These are phyloP conservation scores for Fusarium solani-melongenae DNA, from an alignment of 2,329 filamentous ascomycete genomes.

Conservation along the genomic window DNA sequence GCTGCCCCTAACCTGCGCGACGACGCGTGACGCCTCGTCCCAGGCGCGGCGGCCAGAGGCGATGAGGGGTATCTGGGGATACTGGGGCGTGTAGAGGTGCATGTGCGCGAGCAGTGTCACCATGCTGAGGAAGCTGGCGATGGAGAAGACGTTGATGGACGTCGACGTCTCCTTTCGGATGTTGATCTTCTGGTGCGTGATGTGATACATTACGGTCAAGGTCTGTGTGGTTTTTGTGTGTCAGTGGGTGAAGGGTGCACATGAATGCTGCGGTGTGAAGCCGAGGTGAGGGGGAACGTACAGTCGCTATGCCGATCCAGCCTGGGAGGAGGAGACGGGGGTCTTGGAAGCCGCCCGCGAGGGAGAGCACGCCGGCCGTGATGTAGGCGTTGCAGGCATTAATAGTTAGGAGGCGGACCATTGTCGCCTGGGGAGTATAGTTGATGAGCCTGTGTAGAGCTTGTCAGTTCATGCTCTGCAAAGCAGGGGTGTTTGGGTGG, in stretches of 20 bases:
- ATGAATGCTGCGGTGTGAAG: neutral
- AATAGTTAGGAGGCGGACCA: constrained; percentile 81
- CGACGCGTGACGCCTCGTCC: constrained; percentile 48
- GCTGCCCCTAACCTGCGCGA: constrained; percentile 44
- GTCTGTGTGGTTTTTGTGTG: constrained; percentile 58
- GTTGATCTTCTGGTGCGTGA: constrained; percentile 81
- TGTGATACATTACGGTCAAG: constrained; percentile 79
- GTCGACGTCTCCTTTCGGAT: constrained; percentile 83
- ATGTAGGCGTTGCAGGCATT: constrained; percentile 80
- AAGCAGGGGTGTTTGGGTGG: neutral
- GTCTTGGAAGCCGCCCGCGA: constrained; percentile 77
- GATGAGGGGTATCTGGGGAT: constrained; percentile 69
- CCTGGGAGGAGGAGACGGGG: constrained; percentile 78
- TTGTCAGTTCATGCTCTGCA: constrained; percentile 10
- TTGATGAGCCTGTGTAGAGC: constrained; percentile 75
- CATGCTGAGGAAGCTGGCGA: constrained; percentile 82
- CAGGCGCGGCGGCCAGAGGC: constrained; percentile 51
- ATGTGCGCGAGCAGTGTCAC: constrained; percentile 74
- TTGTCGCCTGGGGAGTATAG: constrained; percentile 83
- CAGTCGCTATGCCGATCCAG: constrained; percentile 82
- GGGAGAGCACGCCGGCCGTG: constrained; percentile 76
- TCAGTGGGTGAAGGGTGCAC: constrained; percentile 2
- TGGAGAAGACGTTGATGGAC: constrained; percentile 81
- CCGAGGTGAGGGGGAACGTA: constrained; percentile 51
- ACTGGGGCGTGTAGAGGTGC: constrained; percentile 70